Evolutionary conservation across 2,329 filamentous ascomycete species (phyloP).

Genomic region (Dothistroma pini): DNA sequence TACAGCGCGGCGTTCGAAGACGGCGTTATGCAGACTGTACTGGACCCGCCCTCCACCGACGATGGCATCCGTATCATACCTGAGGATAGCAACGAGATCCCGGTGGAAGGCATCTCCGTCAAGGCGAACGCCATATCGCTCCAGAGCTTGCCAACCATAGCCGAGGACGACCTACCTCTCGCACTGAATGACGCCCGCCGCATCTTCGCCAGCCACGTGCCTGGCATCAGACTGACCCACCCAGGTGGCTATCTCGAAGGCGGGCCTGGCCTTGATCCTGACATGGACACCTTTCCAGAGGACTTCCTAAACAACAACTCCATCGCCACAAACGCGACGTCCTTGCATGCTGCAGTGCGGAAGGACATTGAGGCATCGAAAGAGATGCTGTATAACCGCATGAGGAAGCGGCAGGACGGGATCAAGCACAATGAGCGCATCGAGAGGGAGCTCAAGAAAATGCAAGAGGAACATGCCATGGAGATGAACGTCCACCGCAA

Average conservation of each 20-base stretch:
- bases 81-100: constrained; percentile 27
- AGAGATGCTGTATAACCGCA: constrained; percentile 32
- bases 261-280: constrained; percentile 42
- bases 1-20: constrained; percentile 47
- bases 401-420: constrained; percentile 37
- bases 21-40: constrained; percentile 39
- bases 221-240: constrained; percentile 46
- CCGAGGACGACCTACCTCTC: constrained; percentile 40
- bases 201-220: constrained; percentile 41
- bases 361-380: constrained; percentile 30
- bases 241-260: constrained; percentile 47
- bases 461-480: constrained; percentile 43
- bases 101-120: constrained; percentile 27
- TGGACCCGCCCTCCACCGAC: constrained; percentile 30
- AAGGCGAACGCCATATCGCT: constrained; percentile 27
- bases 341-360: constrained; percentile 33
- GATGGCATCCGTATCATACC: constrained; percentile 29
- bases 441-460: constrained; percentile 41
- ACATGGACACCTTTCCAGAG: constrained; percentile 38
- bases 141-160: constrained; percentile 28
- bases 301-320: constrained; percentile 39
- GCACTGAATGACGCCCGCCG: constrained; percentile 42
- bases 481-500: constrained; percentile 45
- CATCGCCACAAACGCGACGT: constrained; percentile 34
- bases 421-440: constrained; percentile 41